Evolutionary conservation across 768 basidiomycete species (phyloP).

Genomic region (Clitopilus passeckerianus): DNA sequence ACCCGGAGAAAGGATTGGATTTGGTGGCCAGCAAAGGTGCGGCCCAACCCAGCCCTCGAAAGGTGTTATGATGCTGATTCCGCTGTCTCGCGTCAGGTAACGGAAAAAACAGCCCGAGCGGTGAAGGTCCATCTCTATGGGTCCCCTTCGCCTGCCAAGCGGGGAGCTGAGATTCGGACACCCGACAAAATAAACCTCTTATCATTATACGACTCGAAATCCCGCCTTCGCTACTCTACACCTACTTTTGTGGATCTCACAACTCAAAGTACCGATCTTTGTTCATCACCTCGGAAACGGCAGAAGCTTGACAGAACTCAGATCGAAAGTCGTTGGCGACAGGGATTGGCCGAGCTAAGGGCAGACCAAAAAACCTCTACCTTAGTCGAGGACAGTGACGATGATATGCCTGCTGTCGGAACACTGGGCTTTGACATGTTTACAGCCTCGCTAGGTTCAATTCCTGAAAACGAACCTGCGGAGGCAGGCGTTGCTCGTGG

Average conservation of each 20-base stretch:
- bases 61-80: background rate
- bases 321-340: constrained; percentile 38
- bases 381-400: constrained; percentile 30
- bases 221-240: constrained; percentile 37
- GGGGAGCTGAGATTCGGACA: constrained; percentile 23
- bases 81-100: background rate
- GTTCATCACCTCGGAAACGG: constrained; percentile 40
- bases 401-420: constrained; percentile 42
- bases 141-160: constrained; percentile 13
- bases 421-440: constrained; percentile 9
- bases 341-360: constrained; percentile 43
- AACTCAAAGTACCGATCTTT: constrained; percentile 1
- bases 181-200: constrained; percentile 37
- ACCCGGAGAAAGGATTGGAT: constrained; percentile 21
- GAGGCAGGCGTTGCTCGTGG: background rate
- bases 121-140: constrained; percentile 22
- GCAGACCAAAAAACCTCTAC: constrained; percentile 21
- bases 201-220: constrained; percentile 21
- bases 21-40: constrained; percentile 76
- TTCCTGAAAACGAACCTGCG: constrained; percentile 6
- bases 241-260: constrained; percentile 24
- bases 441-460: constrained; percentile 5
- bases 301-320: constrained; percentile 27
- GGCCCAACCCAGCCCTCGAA: constrained; percentile 9
- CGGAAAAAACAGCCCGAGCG: background rate